Base-by-base conservation (phyloP, 1,139 yeast species). In the Blastobotrys capitulatus region DNA sequence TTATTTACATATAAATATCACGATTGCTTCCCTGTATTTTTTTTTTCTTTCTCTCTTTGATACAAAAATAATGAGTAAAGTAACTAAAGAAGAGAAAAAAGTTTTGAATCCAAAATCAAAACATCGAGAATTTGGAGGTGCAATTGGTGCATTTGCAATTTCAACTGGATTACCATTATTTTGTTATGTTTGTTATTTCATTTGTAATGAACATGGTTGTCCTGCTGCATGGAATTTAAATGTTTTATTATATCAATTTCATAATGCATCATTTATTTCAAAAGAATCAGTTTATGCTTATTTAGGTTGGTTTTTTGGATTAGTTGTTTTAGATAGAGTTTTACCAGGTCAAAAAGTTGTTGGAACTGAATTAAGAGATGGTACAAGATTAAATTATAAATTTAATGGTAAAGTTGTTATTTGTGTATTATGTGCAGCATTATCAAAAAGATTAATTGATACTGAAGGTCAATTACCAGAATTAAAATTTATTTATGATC, bases 281-380 rank as follows among this genome's bases (percentile, higher is more conserved):
- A 42, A 53, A 42, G 64, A 66, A 15, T 77, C 82, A 12, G 80
- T 95, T 84, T 64, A 63, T 6, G 84, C 77, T 3, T 92, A 90
- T 64, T 55, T 79, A n/a, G 57, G 68, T 1, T 92, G 98, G 97
- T 84, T 88, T 62, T 73, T 74, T 48, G 74, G 74, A 0, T 73
- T 92, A 52, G 83, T 79, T 6, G 48, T 76, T 0, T 68, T 87
- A 40, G 97, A 88, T 64, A 63, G 77, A 15, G 58, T 82, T 9
- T 69, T 88, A 29, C 97, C 97, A 1, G 97, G 98, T 0, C 75
- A 73, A 42, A 63, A 66, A 31, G 73, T 80, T 57, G 62, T 77
- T 39, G 99, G 99, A 22, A 79, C 83, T 2, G 67, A 66, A 46
- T 71, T 92, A 54, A 76, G 97, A 59, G 96, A 89, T 62, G 94